A percentile compares a stretch with the other conserved stretches of the same genome.
Conservation (phyloP, 2,329 filamentous ascomycete species). For the Blumeria hordei region DNA sequence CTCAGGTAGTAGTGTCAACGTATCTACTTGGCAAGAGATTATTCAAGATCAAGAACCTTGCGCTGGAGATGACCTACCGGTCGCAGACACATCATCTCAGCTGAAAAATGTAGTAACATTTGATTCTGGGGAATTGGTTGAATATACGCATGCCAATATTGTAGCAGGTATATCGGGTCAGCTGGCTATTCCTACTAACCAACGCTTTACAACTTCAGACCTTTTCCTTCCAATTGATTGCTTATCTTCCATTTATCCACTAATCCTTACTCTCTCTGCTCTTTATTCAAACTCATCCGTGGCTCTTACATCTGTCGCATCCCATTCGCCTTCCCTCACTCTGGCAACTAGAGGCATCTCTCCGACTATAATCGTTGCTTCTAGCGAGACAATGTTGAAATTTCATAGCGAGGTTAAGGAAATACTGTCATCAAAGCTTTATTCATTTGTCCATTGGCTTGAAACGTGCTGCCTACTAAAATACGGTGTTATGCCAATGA, state of each 20-base stretch:
- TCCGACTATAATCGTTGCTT: conserved; percentile 63
- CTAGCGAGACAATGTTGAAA: conserved; percentile 45
- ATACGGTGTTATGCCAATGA: conserved; percentile 48
- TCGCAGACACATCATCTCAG: conserved; percentile 27
- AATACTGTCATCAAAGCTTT: conserved; percentile 35
- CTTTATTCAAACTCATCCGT: conserved; percentile 68
- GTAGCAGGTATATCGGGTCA: conserved; percentile 65
- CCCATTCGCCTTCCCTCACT: conserved; percentile 42
- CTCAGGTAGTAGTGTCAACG: conserved; percentile 47
- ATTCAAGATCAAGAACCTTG: conserved; percentile 41
- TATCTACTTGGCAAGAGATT: conserved; percentile 85
- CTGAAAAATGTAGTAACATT: conserved; percentile 38
- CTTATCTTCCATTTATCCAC: conserved; percentile 54
- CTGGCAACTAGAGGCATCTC: conserved; percentile 50
- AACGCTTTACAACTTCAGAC: conserved; percentile 51
- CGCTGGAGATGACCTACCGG: conserved; percentile 38
- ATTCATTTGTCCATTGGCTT: conserved; percentile 44
- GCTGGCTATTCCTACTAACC: conserved; percentile 47
- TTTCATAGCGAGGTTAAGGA: conserved; percentile 37
- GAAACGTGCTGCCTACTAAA: conserved; percentile 44
- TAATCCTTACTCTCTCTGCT: conserved; percentile 58
- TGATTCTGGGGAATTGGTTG: conserved; percentile 42
- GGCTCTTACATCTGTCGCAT: conserved; percentile 71
- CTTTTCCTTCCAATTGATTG: conserved; percentile 68
- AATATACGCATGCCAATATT: conserved; percentile 66